Base-by-base conservation (phyloP, 306 rosid genomes). In the Mimosa bimucronata region DNA sequence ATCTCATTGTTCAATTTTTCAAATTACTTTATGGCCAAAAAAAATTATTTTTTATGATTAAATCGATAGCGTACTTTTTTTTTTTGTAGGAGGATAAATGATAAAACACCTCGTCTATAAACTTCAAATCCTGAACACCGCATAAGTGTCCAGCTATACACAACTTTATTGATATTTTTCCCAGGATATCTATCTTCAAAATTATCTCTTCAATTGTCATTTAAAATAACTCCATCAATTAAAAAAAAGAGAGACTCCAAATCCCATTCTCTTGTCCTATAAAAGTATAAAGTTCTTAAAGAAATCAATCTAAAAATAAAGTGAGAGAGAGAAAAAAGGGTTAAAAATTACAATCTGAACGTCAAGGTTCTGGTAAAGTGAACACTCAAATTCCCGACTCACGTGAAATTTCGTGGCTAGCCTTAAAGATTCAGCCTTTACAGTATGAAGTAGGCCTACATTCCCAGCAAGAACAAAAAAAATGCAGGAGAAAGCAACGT, bases 391-490 rank as follows among this genome's bases (percentile, higher is more conserved):
- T 23, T 37, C 41, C 61, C 37, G 25, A 38, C 37, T 42, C n/a
- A 6, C 40, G 34, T 23, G 74, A 14, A 42, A 69, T 23, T 69
- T 42, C 55, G 48, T 25, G 74, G 37, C n/a, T 62, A 30, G 41
- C 62, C 57, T 52, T 55, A 67, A 68, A 80, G 50, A 76, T 67
- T 30, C 40, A 77, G 62, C 58, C 78, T 73, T 76, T 37, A 13
- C 64, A 38, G 66, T 31, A n/a, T n/a, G n/a, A n/a, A n/a, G n/a
- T n/a, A n/a, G 44, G 75, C 76, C 46, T 57, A 74, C 74, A 64
- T 69, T 79, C 79, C 85, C 80, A 80, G 21, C 37, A 85, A 55
- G 62, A 21, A 15, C n/a, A 4, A 48, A 16, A 53, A 53, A 9
- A 74, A 21, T 9, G 41, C 70, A 66, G 70, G 84, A 52, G 53